Evolutionary conservation across 352 stramenopile genomes (phyloP).

Genomic region (Pythium volutum): DNA sequence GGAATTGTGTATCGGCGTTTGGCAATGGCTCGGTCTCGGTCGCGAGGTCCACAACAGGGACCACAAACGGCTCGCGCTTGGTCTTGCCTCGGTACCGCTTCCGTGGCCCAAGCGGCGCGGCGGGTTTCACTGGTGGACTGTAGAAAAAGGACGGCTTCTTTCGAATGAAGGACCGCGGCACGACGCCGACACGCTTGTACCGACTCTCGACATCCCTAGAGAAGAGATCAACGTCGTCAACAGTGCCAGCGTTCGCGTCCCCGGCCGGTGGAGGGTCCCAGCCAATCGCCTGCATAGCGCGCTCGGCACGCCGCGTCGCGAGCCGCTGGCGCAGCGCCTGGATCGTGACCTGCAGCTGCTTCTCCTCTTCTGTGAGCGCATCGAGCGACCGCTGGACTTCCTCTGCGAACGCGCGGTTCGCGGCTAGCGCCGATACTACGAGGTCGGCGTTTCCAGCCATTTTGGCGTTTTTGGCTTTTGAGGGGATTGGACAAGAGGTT

Average conservation of each 20-base stretch:
- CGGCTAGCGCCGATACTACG: conserved; percentile 17
- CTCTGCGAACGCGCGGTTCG: conserved; percentile 40
- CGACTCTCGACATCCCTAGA: conserved; percentile 26
- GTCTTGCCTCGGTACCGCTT: conserved; percentile 13
- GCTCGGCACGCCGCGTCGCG: conserved; percentile 48
- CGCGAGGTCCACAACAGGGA: conserved; percentile 5
- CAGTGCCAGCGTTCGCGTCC: neutral
- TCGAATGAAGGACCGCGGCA: conserved; percentile 58
- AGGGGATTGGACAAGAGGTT: neutral
- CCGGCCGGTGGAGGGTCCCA: neutral
- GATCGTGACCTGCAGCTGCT: conserved; percentile 31
- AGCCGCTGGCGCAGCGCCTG: conserved; percentile 48
- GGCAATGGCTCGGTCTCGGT: conserved; percentile 32
- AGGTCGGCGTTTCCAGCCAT: conserved; percentile 10
- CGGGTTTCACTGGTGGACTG: conserved; percentile 25
- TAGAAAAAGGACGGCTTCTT: conserved; percentile 58
- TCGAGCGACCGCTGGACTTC: conserved; percentile 37
- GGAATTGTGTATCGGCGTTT: conserved; percentile 50
- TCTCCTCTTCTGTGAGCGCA: conserved; percentile 37
- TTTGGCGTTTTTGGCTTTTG: no score
- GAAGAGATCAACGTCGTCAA: conserved; percentile 20
- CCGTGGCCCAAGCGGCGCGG: neutral
- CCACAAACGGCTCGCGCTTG: neutral
- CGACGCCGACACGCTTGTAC: conserved; percentile 33
- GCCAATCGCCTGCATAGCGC: conserved; percentile 39